Conservation (phyloP, 352 stramenopile species). For the Plasmopara muralis region DNA sequence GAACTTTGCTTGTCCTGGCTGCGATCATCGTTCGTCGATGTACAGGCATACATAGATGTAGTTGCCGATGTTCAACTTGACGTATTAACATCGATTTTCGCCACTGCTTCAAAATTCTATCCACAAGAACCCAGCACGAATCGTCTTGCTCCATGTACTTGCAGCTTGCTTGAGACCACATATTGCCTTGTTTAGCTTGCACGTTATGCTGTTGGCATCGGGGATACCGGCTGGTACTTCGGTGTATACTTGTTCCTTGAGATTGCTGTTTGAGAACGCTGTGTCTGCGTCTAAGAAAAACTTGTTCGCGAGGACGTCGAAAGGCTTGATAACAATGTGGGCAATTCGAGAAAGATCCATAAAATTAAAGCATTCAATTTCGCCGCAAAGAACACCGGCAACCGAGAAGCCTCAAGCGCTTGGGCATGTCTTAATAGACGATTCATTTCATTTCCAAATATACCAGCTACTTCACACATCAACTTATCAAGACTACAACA, state of each 20-base stretch:
- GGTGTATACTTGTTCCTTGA: background rate
- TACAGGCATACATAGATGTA: background rate
- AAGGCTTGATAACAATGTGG: no score
- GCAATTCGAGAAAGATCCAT: no score
- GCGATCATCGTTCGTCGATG: background rate
- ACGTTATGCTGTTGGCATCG: background rate
- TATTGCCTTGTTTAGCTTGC: background rate
- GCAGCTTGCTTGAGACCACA: background rate
- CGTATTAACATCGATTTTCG: background rate
- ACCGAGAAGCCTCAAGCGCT: no score
- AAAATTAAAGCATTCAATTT: no score
- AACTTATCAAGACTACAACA: conserved; percentile 7
- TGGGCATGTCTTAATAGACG: no score
- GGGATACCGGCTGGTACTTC: background rate
- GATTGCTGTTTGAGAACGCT: background rate
- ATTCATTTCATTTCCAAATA: conserved; percentile 3
- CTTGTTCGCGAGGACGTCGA: no score
- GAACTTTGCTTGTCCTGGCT: background rate
- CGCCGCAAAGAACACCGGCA: no score
- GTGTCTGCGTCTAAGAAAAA: background rate
- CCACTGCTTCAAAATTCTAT: background rate
- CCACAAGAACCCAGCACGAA: background rate
- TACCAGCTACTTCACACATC: background rate
- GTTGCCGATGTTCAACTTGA: background rate
- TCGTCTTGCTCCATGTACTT: background rate